Percentiles rank a stretch among this genome's conserved stretches.
Evolutionary conservation across 495 filamentous ascomycete genomes (phyloP).

Genomic region (Endocarpon pusillum): DNA sequence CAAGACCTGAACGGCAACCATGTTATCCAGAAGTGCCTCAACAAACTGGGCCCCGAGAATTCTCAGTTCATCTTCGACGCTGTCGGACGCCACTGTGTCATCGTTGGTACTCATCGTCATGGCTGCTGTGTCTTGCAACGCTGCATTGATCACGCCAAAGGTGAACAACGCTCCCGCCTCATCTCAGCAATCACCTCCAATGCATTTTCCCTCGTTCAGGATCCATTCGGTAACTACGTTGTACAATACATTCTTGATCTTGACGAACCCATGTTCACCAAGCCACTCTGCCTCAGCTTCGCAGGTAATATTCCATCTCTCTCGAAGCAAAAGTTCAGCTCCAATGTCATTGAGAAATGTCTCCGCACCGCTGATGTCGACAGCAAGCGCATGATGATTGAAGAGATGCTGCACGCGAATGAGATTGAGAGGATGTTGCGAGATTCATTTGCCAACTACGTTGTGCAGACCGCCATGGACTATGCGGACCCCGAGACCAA

Average conservation of each 20-base stretch:
- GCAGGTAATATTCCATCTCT: slow-evolving; percentile 51
- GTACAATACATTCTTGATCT: slow-evolving; percentile 96
- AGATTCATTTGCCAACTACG: slow-evolving; percentile 91
- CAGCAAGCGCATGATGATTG: slow-evolving; percentile 63
- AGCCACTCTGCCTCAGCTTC: slow-evolving; percentile 68
- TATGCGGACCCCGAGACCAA: slow-evolving; percentile 58
- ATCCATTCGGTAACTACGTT: slow-evolving; percentile 97
- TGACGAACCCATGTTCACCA: slow-evolving; percentile 63
- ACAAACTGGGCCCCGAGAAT: slow-evolving; percentile 65
- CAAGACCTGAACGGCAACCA: slow-evolving; percentile 97
- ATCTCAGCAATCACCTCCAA: slow-evolving; percentile 72
- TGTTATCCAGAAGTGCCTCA: slow-evolving; percentile 97
- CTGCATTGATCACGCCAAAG: slow-evolving; percentile 92
- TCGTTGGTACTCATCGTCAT: slow-evolving; percentile 91
- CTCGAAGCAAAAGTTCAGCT: slow-evolving; percentile 97
- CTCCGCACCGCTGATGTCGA: slow-evolving; percentile 56
- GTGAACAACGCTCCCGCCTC: slow-evolving; percentile 70
- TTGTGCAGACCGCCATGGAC: slow-evolving; percentile 90
- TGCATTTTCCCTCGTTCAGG: slow-evolving; percentile 70
- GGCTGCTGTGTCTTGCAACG: slow-evolving; percentile 96
- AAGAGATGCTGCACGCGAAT: slow-evolving; percentile 54
- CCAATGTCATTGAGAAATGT: slow-evolving; percentile 96
- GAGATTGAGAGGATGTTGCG: slow-evolving; percentile 78
- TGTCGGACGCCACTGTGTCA: slow-evolving; percentile 68
- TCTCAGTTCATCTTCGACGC: slow-evolving; percentile 94